Conservation (phyloP, 2,329 filamentous ascomycete species). For the Tolypocladium paradoxum region DNA sequence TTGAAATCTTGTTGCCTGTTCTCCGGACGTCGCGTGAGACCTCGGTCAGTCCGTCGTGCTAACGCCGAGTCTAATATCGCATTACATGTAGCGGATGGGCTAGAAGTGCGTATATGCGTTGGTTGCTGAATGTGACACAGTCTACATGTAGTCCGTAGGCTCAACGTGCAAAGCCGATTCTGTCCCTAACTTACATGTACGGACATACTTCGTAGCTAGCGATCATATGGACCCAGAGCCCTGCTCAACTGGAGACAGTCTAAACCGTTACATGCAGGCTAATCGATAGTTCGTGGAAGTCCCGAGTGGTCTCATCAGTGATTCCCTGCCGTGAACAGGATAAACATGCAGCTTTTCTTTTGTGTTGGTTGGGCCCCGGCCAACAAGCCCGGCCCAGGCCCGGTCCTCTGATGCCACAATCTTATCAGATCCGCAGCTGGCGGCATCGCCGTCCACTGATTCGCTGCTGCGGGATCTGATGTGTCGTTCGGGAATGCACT, state of each 20-base stretch:
- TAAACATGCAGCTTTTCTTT: background rate
- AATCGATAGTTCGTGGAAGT: background rate
- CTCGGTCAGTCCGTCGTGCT: background rate
- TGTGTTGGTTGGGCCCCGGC: background rate
- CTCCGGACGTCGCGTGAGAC: background rate
- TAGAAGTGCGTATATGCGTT: background rate
- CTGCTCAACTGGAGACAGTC: background rate
- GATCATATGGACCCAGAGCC: too few species aligned
- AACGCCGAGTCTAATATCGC: too few species aligned
- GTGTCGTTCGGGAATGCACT: background rate
- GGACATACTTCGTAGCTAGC: too few species aligned
- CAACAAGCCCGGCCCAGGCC: background rate
- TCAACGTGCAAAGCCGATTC: too few species aligned
- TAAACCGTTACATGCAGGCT: background rate
- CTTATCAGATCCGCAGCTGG: slow-evolving; percentile 1
- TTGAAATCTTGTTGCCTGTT: background rate
- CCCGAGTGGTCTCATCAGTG: background rate
- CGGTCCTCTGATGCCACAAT: background rate
- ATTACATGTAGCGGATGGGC: too few species aligned
- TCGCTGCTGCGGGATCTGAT: background rate
- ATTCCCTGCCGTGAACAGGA: background rate
- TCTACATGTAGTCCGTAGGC: too few species aligned
- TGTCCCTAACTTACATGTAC: too few species aligned
- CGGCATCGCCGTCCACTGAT: background rate
- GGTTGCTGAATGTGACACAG: background rate